Evolutionary conservation across 2,329 filamentous ascomycete species (phyloP).

Genomic region (Celoporthe dispersa): DNA sequence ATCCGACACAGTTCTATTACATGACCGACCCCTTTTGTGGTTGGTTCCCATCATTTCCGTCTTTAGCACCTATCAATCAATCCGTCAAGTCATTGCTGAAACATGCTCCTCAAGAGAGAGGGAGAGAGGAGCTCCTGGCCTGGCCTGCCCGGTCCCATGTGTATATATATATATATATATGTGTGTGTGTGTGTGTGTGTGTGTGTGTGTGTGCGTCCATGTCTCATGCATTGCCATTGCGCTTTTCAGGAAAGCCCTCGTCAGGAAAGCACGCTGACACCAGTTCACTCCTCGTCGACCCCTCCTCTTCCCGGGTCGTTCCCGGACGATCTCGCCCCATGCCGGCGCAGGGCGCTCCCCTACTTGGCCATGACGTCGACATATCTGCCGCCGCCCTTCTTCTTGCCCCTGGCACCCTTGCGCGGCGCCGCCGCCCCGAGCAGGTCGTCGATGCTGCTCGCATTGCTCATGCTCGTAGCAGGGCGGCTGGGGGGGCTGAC

Average conservation of each 20-base stretch:
- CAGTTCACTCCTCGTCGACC: not conserved
- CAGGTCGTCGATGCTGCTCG: slow-evolving; percentile 94
- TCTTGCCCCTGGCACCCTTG: slow-evolving; percentile 71
- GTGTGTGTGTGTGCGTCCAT: slow-evolving; percentile 11
- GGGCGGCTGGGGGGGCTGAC: slow-evolving; percentile 70
- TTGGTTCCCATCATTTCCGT: not conserved
- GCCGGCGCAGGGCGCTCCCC: not conserved
- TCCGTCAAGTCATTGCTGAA: slow-evolving; percentile 5
- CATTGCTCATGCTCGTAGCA: slow-evolving; percentile 82
- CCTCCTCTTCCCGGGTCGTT: not conserved
- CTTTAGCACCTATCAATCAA: not conserved
- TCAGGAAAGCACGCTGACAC: not conserved
- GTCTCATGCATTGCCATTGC: slow-evolving; percentile 11
- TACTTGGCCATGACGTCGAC: slow-evolving; percentile 92
- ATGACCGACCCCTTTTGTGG: not conserved
- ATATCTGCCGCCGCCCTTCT: slow-evolving; percentile 73
- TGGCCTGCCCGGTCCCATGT: slow-evolving; percentile 6
- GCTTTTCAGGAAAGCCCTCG: not conserved
- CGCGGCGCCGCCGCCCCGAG: slow-evolving; percentile 74
- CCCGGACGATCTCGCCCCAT: not conserved
- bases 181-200: not conserved
- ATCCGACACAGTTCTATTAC: slow-evolving; percentile 23
- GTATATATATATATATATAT: not conserved
- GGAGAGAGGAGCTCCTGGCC: not conserved
- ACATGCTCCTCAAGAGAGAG: not conserved